A percentile compares a stretch with the other conserved stretches of the same genome.
Evolutionary conservation across 1,139 yeast genomes (phyloP).

Genomic region (Hansenula sp.): DNA sequence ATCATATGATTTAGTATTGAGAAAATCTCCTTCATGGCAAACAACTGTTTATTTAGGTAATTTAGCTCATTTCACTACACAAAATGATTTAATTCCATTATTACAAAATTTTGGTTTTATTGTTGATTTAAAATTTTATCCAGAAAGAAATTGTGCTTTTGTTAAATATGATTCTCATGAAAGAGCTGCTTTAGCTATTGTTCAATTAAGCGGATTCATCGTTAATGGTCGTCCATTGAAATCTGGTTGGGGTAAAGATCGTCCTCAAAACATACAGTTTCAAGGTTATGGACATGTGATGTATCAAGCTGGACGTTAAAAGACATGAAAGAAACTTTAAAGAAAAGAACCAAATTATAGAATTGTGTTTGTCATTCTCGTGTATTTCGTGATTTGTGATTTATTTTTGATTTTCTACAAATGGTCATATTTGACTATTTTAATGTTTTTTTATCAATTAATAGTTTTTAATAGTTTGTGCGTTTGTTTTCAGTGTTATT

Average conservation of each 20-base stretch:
- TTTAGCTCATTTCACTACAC: slow-evolving; percentile 71
- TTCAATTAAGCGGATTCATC: slow-evolving; percentile 70
- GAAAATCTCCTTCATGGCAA: slow-evolving; percentile 80
- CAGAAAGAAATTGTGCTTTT: slow-evolving; percentile 82
- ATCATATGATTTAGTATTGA: slow-evolving; percentile 62
- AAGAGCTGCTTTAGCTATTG: slow-evolving; percentile 83
- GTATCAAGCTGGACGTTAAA: slow-evolving; percentile 22
- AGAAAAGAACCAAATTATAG: too few species aligned
- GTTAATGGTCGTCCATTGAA: slow-evolving; percentile 76
- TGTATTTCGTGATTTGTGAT: too few species aligned
- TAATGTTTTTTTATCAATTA: too few species aligned
- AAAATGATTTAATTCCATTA: slow-evolving; percentile 70
- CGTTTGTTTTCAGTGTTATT: too few species aligned
- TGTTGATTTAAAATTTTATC: slow-evolving; percentile 74
- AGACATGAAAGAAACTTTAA: too few species aligned
- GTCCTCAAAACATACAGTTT: slow-evolving; percentile 36
- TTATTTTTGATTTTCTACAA: too few species aligned
- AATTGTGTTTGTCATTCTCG: too few species aligned
- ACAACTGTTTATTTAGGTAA: slow-evolving; percentile 90
- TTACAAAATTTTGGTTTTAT: slow-evolving; percentile 78
- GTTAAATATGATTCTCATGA: slow-evolving; percentile 85
- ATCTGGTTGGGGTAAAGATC: slow-evolving; percentile 85
- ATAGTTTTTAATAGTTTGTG: too few species aligned
- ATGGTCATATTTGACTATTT: too few species aligned
- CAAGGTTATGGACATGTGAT: slow-evolving; percentile 27